Percentiles rank a stretch among this genome's conserved stretches.
Conservation (phyloP, 2,329 filamentous ascomycete genomes). For the Samsoniella hepiali region DNA sequence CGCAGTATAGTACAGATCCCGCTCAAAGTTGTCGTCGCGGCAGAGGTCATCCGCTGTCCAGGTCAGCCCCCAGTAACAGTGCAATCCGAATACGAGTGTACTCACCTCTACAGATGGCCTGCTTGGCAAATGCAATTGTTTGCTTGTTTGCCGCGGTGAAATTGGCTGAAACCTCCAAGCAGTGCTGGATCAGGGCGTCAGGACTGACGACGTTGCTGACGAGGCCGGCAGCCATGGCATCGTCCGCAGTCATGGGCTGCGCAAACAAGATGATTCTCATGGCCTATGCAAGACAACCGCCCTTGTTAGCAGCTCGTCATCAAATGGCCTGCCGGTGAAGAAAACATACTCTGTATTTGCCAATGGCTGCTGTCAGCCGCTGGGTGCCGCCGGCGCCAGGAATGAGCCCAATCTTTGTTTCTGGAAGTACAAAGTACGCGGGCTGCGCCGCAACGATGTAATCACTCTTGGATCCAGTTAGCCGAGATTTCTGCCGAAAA, state of each 20-base stretch:
- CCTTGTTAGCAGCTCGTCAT: neutral
- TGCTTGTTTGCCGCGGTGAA: conserved; percentile 8
- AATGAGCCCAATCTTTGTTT: conserved; percentile 28
- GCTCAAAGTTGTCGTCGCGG: conserved; percentile 16
- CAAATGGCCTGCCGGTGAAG: neutral
- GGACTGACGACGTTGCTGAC: conserved; percentile 1
- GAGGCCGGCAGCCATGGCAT: conserved; percentile 9
- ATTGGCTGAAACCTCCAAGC: conserved; percentile 4
- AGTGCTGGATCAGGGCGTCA: neutral
- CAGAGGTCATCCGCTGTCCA: conserved; percentile 12
- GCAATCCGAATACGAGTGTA: neutral
- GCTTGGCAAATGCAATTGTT: conserved; percentile 13
- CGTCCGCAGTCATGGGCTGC: conserved; percentile 8
- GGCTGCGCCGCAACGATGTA: conserved; percentile 25
- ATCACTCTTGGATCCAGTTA: conserved; percentile 24
- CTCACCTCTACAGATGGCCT: conserved; percentile 17
- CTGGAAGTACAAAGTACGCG: conserved; percentile 27
- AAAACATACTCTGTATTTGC: conserved; percentile 26
- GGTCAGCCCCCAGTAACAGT: neutral
- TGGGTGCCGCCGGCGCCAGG: conserved; percentile 29
- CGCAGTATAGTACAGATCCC: conserved; percentile 11
- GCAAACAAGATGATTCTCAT: conserved; percentile 16
- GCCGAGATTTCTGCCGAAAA: neutral
- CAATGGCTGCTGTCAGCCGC: conserved; percentile 25
- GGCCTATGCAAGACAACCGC: neutral